Conservation (phyloP, 352 stramenopile genomes). For the Phytophthora fragariae region DNA sequence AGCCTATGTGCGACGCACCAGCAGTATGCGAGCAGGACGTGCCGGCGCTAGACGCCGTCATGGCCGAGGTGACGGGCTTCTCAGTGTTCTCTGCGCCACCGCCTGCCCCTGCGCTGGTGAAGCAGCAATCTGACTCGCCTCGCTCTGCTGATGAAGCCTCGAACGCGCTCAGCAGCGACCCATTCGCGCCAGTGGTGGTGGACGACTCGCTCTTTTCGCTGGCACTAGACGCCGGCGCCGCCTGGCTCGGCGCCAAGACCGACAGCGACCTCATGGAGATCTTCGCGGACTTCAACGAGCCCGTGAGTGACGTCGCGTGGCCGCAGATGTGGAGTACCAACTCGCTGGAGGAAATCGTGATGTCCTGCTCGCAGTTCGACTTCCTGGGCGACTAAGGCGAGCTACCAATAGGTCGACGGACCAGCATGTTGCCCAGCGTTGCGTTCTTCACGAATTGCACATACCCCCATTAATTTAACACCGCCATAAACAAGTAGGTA, state of each 20-base stretch:
- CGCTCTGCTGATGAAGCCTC: constrained; percentile 42
- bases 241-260: constrained; percentile 27
- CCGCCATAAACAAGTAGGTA: constrained; percentile 30
- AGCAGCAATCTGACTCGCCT: constrained; percentile 45
- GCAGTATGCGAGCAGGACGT: background rate
- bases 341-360: constrained; percentile 52
- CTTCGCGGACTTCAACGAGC: constrained; percentile 55
- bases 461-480: constrained; percentile 34
- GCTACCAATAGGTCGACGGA: background rate
- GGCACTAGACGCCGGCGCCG: constrained; percentile 17
- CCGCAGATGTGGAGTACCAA: constrained; percentile 63
- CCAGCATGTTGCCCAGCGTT: constrained; percentile 22
- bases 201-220: constrained; percentile 38
- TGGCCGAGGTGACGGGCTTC: constrained; percentile 19
- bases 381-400: constrained; percentile 37
- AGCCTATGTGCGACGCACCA: constrained; percentile 3
- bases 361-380: constrained; percentile 42
- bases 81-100: constrained; percentile 22
- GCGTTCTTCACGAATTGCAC: constrained; percentile 23
- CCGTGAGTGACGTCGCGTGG: constrained; percentile 35
- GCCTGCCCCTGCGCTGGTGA: constrained; percentile 10
- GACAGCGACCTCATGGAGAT: constrained; percentile 46
- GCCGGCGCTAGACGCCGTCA: constrained; percentile 6
- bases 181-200: constrained; percentile 31
- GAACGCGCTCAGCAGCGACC: constrained; percentile 17